Evolutionary conservation across 2,329 filamentous ascomycete genomes (phyloP).

Genomic region (Talaromyces rugulosus): DNA sequence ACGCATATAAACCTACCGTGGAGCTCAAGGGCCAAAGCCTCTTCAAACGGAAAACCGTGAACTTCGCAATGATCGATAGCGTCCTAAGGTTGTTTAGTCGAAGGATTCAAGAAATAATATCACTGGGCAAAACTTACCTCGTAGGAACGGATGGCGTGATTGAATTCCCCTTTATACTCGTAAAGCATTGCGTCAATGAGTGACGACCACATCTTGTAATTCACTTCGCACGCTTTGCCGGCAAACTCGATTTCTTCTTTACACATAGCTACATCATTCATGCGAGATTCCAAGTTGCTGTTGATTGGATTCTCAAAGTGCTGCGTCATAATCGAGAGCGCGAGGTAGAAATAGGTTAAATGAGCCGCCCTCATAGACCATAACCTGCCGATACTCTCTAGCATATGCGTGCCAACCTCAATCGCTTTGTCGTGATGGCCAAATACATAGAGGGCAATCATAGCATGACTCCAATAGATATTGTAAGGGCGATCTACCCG

Average conservation of each 20-base stretch:
- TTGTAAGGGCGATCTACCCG: constrained; percentile 52
- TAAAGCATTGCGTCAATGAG: constrained; percentile 53
- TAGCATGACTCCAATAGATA: constrained; percentile 51
- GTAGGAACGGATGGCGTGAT: constrained; percentile 40
- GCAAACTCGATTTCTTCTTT: constrained; percentile 52
- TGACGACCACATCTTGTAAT: constrained; percentile 56
- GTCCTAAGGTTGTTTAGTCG: constrained; percentile 42
- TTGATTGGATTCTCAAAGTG: constrained; percentile 40
- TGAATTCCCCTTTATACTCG: constrained; percentile 46
- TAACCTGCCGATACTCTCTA: constrained; percentile 39
- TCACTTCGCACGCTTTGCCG: constrained; percentile 52
- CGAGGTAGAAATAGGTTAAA: constrained; percentile 43
- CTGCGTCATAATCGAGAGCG: constrained; percentile 39
- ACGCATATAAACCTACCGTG: constrained; percentile 40
- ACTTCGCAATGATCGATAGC: constrained; percentile 59
- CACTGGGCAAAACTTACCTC: constrained; percentile 22
- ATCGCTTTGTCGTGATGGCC: constrained; percentile 44
- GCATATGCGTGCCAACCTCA: constrained; percentile 37
- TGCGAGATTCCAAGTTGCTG: constrained; percentile 42
- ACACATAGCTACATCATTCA: constrained; percentile 47
- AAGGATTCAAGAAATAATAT: not conserved
- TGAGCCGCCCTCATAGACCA: constrained; percentile 44
- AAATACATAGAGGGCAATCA: constrained; percentile 45
- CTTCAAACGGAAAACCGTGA: constrained; percentile 55
- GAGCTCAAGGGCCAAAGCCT: constrained; percentile 57